Conservation (phyloP, 345 rosid genomes). For the Brassica juncea region DNA sequence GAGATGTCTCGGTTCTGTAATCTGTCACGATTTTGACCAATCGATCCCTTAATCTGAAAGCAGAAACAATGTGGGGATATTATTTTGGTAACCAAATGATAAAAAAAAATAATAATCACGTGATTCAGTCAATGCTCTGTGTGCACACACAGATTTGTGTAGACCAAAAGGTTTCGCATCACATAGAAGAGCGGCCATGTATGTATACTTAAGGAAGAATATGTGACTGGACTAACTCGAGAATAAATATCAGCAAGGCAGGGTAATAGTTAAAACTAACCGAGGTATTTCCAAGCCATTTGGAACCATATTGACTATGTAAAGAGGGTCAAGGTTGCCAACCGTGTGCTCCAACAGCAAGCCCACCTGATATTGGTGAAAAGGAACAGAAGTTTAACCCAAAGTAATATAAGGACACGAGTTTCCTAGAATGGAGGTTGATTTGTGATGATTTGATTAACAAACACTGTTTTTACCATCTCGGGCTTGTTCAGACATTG, state of each 20-base stretch:
- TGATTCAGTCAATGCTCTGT: background rate
- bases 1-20: slow-evolving; percentile 98
- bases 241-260: background rate
- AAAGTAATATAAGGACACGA: slow-evolving; percentile 10
- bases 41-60: slow-evolving; percentile 86
- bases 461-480: slow-evolving; percentile 57
- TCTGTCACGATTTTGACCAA: slow-evolving; percentile 92
- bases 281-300: slow-evolving; percentile 98
- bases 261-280: slow-evolving; percentile 49
- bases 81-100: background rate
- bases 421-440: background rate
- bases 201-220: background rate
- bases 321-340: slow-evolving; percentile 96
- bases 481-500: slow-evolving; percentile 96
- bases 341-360: slow-evolving; percentile 96
- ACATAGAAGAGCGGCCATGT: background rate
- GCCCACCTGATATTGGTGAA: slow-evolving; percentile 69
- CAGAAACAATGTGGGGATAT: slow-evolving; percentile 2
- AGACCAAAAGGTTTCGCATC: slow-evolving; percentile 13
- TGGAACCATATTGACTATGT: slow-evolving; percentile 96
- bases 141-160: background rate
- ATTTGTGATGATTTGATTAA: background rate
- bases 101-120: background rate
- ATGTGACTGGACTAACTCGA: background rate
- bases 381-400: slow-evolving; percentile 18